These are phyloP conservation scores for Monosporascus sp. DNA, from an alignment of 2,329 filamentous ascomycete genomes.

Conservation along the genomic window DNA sequence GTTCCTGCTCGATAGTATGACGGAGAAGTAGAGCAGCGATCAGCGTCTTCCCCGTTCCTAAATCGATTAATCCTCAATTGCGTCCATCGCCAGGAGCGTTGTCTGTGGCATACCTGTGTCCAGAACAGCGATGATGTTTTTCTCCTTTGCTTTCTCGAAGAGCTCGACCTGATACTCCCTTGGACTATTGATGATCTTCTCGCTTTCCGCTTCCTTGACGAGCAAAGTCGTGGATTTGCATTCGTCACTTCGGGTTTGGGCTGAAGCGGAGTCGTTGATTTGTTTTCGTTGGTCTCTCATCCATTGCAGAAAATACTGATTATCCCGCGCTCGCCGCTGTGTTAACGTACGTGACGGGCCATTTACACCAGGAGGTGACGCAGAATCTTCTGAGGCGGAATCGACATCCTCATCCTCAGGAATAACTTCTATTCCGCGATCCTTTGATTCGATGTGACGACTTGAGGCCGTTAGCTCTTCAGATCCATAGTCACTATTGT, in stretches of 20 bases:
- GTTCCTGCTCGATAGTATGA: slow-evolving; percentile 69
- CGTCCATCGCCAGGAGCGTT: not conserved
- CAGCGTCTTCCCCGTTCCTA: slow-evolving; percentile 89
- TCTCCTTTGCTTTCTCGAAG: slow-evolving; percentile 76
- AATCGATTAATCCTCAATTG: slow-evolving; percentile 5
- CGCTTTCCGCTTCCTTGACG: slow-evolving; percentile 30
- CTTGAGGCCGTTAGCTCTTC: not conserved
- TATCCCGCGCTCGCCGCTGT: slow-evolving; percentile 8
- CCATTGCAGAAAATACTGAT: slow-evolving; percentile 14
- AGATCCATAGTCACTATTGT: not conserved
- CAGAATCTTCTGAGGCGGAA: slow-evolving; percentile 9
- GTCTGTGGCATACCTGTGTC: slow-evolving; percentile 61
- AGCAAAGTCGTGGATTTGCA: slow-evolving; percentile 28
- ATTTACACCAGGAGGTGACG: not conserved
- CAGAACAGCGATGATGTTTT: slow-evolving; percentile 88
- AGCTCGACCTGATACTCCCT: slow-evolving; percentile 90
- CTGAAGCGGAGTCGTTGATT: slow-evolving; percentile 5
- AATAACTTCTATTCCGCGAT: slow-evolving; percentile 12
- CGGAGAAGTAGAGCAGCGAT: slow-evolving; percentile 83
- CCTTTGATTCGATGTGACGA: slow-evolving; percentile 1
- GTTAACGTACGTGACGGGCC: not conserved
- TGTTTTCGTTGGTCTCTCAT: slow-evolving; percentile 14
- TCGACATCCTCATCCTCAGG: slow-evolving; percentile 1
- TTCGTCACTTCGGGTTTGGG: slow-evolving; percentile 10
- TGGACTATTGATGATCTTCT: slow-evolving; percentile 66